Base-by-base conservation (phyloP, 1,284 basidiomycete species). In the Naganishia cerealis region DNA sequence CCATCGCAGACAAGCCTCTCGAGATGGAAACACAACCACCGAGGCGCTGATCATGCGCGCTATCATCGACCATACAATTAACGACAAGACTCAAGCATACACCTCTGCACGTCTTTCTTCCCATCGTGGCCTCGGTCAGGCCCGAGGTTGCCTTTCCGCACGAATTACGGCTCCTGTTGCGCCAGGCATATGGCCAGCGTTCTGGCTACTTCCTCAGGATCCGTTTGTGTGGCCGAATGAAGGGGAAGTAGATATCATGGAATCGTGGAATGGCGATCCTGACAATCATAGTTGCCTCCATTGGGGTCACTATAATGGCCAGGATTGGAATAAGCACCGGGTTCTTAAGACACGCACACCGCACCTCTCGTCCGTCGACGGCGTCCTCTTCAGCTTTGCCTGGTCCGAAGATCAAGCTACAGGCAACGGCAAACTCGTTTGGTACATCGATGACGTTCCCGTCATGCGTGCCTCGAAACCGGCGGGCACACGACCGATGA, bases 181-280 rank as follows among this genome's bases (percentile, higher is more conserved):
- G 1, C 43, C 53, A 8, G 67, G 67, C 9, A 65, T 68, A n/a
- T 68, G 67, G 67, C 67, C 67, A 15, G 67, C 67, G 4, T 68
- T 68, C 61, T 68, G 67, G 67, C 58, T 68, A 12, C 56, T 68
- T 1, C 67, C 67, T 10, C 55, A 48, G 13, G 67, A 68, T 39
- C 67, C 67, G 7, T 68, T 68, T 39, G 9, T 26, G 2, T 68
- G 67, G 67, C 67, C 67, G 0, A 57, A 42, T 21, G 67, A 68
- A 13, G 67, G 67, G 2, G 67, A 68, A 52, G 46, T 68, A 8
- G 67, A 68, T 53, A 63, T 68, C 21, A 56, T 62, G 59, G 67
- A 68, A 56, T 57, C 67, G 15, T 68, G 67, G 67, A 68, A 68
- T 21, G 59, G 67, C 2, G 61, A 62, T 18, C 54, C 40, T 24